These are phyloP conservation scores for Neurospora sp. DNA, from an alignment of 495 filamentous ascomycete species.

Conservation along the genomic window DNA sequence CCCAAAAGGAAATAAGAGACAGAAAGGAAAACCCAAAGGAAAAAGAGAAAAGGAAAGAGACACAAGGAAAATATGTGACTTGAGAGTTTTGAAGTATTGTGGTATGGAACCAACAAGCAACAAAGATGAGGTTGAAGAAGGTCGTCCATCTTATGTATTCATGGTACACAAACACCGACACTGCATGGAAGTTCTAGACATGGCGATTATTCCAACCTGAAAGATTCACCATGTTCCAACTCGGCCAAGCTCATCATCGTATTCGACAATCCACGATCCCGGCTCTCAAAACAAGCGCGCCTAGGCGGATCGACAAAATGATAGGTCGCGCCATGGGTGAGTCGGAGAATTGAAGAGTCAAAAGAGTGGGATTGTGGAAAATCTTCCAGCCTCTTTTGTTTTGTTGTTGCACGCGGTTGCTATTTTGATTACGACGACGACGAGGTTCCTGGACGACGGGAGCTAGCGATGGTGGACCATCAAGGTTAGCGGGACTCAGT, in stretches of 20 bases:
- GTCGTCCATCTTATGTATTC: neutral
- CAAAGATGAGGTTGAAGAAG: neutral
- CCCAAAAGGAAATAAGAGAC: constrained; percentile 4
- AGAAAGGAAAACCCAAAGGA: constrained; percentile 17
- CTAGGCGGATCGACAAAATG: neutral
- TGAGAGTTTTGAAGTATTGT: constrained; percentile 3
- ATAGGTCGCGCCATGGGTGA: neutral
- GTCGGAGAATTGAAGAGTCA: neutral
- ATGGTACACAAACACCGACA: neutral
- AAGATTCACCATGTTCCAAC: too few species aligned
- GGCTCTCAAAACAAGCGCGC: neutral
- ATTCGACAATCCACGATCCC: neutral
- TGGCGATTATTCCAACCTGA: neutral
- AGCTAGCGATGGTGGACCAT: neutral
- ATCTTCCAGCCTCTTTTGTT: neutral
- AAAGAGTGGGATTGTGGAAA: neutral
- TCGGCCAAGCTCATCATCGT: neutral
- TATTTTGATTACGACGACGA: neutral
- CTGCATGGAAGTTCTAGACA: neutral
- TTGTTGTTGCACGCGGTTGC: neutral
- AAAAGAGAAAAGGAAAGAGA: constrained; percentile 12
- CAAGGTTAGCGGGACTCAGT: constrained; percentile 2
- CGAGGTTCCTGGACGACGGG: constrained; percentile 2
- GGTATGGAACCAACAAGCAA: neutral
- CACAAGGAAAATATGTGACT: constrained; percentile 10